Percentiles rank a stretch among this genome's conserved stretches.
phyloP scores from a whole-genome alignment of 306 rosid genomes.

The Prunus mongolica region DNA sequence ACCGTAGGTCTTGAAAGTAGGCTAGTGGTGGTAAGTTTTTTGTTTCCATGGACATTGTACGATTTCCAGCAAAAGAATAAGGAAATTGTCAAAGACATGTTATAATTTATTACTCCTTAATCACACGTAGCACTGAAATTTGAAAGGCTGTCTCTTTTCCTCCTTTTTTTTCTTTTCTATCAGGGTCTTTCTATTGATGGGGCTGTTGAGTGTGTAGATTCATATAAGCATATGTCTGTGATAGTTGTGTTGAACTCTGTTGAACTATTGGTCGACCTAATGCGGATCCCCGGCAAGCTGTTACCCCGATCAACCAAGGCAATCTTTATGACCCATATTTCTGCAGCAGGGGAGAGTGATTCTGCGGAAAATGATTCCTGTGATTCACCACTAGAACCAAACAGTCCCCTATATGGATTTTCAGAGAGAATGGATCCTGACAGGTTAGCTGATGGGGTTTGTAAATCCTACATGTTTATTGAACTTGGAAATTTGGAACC shows the following conservation, averaged over 20 bases:
- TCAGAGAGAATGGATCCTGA: constrained; percentile 75
- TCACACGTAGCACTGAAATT: constrained; percentile 2
- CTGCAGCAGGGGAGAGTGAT: constrained; percentile 98
- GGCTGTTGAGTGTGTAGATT: constrained; percentile 66
- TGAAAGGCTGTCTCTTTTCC: constrained; percentile 24
- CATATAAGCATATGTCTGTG: constrained; percentile 89
- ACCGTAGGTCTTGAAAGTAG: constrained; percentile 95
- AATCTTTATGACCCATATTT: constrained; percentile 82
- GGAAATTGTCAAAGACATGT: constrained; percentile 1
- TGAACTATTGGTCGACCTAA: constrained; percentile 90
- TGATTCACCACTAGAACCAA: constrained; percentile 98
- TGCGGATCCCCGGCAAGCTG: constrained; percentile 95
- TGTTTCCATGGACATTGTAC: not conserved
- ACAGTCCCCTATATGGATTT: constrained; percentile 91
- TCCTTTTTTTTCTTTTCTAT: constrained; percentile 1
- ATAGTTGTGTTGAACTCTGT: constrained; percentile 73
- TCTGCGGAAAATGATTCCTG: constrained; percentile 99
- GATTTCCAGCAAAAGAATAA: not conserved
- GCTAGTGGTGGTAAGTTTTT: constrained; percentile 80
- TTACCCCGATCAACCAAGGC: constrained; percentile 79
- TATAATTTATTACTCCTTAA: constrained; percentile 15
- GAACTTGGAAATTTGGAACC: constrained; percentile 14
- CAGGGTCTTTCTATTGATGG: constrained; percentile 95
- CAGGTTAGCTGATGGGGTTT: constrained; percentile 36
- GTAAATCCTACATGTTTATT: not conserved